Base-by-base conservation (phyloP, 2,329 filamentous ascomycete species). In the Blumeria graminis region DNA sequence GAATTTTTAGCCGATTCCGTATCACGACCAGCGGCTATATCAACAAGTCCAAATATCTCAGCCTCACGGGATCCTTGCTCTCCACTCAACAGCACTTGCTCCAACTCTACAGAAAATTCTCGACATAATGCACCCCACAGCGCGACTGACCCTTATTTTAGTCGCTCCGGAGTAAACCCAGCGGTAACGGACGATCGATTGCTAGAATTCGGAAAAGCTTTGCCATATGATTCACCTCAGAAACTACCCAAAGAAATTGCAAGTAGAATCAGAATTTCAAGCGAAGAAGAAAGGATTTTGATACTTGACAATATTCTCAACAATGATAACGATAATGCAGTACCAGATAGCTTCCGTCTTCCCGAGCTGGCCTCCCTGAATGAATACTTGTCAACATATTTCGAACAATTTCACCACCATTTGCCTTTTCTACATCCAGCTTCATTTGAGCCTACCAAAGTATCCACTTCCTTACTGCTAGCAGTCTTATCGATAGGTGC, bases 391-490 rank as follows among this genome's bases (percentile, higher is more conserved):
- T 86, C 88, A 58, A 94, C 90, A 1, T 98, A 96, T 74, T 98
- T 96, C 69, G 88, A 86, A 67, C 74, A 95, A 64, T 98, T 96
- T 71, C 92, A 98, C 67, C 92, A 94, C 65, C 92, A 98, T 66
- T 71, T 96, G 66, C 92, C 92, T 1, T 96, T 98, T 72, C 70
- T 98, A 67, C 92, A 98, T 66, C 89, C 90, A 48, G 80, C 86
- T 14, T 93, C 92, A 0, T 96, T 96, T 71, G 78, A 81, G 61
- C 86, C 89, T 3, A 83, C 84, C 4, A 76, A 82, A 62, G 78
- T 84, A 4, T 86, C 90, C 50, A 82, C 90, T 11, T 82, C 92
- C 18, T 73, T 98, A 8, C 73, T 98, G 35, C 76, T 96, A 46
- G 87, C 89, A 0, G 86, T 95, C 14, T 74, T 98, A 55, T 96